phyloP scores from a whole-genome alignment of 2,329 filamentous ascomycete genomes.

The Leptodontidium sp. region DNA sequence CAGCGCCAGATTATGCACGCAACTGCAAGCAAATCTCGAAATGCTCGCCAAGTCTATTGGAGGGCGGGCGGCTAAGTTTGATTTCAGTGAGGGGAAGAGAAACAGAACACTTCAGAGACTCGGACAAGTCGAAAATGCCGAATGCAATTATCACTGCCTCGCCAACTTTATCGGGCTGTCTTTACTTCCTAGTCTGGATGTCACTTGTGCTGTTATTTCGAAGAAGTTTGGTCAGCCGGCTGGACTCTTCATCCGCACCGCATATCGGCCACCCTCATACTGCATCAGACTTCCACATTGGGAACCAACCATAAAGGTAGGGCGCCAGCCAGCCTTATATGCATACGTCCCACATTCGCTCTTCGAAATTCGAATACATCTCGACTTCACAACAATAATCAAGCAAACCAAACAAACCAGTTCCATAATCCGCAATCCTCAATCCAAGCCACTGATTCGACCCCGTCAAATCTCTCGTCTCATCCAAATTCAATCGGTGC shows the following conservation, averaged over 20 bases:
- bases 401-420: neutral
- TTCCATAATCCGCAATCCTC: neutral
- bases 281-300: neutral
- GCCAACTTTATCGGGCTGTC: slow-evolving; percentile 16
- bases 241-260: slow-evolving; percentile 5
- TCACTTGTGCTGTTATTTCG: too few relatives aligned
- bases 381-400: neutral
- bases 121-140: too few relatives aligned
- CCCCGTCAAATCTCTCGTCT: neutral
- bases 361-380: neutral
- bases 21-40: too few relatives aligned
- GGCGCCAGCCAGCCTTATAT: neutral
- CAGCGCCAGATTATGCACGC: too few relatives aligned
- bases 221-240: neutral
- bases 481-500: too few relatives aligned
- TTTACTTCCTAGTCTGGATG: neutral
- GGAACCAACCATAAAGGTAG: neutral
- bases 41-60: too few relatives aligned
- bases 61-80: too few relatives aligned
- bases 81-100: too few relatives aligned
- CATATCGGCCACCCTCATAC: neutral
- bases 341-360: neutral
- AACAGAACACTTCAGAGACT: too few relatives aligned
- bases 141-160: too few relatives aligned
- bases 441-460: neutral